phyloP scores from a whole-genome alignment of 495 filamentous ascomycete species.

The Jackrogersella multiformis region DNA sequence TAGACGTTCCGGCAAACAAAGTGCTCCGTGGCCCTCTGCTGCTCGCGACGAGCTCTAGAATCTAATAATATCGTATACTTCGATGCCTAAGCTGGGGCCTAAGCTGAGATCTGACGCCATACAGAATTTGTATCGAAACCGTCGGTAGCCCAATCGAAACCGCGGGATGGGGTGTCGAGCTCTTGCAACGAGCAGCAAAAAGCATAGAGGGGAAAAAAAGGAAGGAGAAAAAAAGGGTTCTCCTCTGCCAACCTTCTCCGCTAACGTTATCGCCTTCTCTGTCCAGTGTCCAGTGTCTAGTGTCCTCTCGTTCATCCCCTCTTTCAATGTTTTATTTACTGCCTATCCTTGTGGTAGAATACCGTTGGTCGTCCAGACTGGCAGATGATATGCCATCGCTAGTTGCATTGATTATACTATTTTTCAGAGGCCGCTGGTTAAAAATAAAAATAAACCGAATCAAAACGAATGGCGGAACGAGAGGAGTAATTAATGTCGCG shows the following conservation, averaged over 20 bases:
- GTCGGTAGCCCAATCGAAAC: constrained; percentile 27
- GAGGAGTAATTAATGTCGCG: constrained; percentile 37
- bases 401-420: constrained; percentile 27
- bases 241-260: constrained; percentile 5
- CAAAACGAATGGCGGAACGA: constrained; percentile 28
- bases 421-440: constrained; percentile 12
- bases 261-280: too few species aligned
- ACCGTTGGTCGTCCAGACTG: constrained; percentile 18
- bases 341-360: constrained; percentile 22
- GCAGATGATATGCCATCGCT: constrained; percentile 26
- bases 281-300: too few species aligned
- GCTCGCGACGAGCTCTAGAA: neutral
- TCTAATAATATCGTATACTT: constrained; percentile 32
- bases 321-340: constrained; percentile 13
- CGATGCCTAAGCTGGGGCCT: constrained; percentile 29
- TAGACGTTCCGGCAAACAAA: constrained; percentile 14
- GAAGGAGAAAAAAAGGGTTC: neutral
- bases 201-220: neutral
- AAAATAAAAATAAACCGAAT: too few species aligned
- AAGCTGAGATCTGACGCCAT: constrained; percentile 39
- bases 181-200: constrained; percentile 20
- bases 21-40: constrained; percentile 24
- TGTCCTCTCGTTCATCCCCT: constrained; percentile 4
- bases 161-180: constrained; percentile 11
- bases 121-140: constrained; percentile 33